These are phyloP conservation scores for Aspergillus panamensis DNA, from an alignment of 495 filamentous ascomycete species.

Conservation along the genomic window DNA sequence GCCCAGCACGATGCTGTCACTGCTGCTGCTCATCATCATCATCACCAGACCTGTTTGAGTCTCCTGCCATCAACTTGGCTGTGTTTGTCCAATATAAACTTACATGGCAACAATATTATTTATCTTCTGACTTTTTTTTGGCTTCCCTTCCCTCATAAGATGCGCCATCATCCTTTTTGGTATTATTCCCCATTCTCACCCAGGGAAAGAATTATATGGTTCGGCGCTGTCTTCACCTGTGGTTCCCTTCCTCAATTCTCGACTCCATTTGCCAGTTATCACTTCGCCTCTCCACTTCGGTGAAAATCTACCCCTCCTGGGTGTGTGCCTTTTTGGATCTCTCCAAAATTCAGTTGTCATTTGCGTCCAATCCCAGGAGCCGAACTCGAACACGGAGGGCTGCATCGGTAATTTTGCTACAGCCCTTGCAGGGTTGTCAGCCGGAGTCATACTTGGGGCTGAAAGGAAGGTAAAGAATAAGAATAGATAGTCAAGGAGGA, in stretches of 20 bases:
- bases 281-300: not conserved
- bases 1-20: not conserved
- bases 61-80: not conserved
- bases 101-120: not conserved
- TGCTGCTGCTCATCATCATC: conserved; percentile 4
- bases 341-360: not conserved
- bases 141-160: not conserved
- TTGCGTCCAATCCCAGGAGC: not conserved
- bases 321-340: not conserved
- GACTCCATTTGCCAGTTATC: not conserved
- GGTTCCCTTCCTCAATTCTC: not conserved
- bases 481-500: not conserved
- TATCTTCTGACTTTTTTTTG: conserved; percentile 4
- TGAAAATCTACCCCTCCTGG: not conserved
- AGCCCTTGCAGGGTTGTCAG: not conserved
- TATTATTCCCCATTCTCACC: not conserved
- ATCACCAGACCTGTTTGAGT: conserved; percentile 4
- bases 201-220: not conserved
- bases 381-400: not conserved
- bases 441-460: not conserved
- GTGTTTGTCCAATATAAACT: not conserved
- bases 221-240: not conserved
- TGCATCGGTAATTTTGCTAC: not conserved
- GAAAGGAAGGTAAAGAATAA: not conserved
- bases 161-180: not conserved